These are phyloP conservation scores for Pichia sp. DNA, from an alignment of 1,139 yeast genomes.

Conservation along the genomic window DNA sequence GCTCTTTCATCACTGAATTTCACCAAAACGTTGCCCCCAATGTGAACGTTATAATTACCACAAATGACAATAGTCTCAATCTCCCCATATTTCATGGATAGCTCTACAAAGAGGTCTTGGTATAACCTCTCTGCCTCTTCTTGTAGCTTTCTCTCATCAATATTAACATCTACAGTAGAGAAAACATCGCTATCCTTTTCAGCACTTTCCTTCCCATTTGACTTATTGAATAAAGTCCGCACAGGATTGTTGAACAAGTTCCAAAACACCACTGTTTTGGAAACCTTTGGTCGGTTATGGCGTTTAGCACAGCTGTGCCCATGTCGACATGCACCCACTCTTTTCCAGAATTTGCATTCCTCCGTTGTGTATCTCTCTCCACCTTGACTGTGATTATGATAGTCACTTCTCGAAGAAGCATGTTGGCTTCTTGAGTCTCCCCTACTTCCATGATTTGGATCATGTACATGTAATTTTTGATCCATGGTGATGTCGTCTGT, in stretches of 20 bases:
- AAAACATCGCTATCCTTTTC: constrained; percentile 5
- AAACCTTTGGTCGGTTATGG: constrained; percentile 64
- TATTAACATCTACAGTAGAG: constrained; percentile 5
- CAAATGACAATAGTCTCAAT: constrained; percentile 66
- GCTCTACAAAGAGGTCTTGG: constrained; percentile 66
- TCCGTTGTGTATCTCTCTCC: constrained; percentile 1
- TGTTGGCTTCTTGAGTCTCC: no score
- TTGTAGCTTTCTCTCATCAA: constrained; percentile 34
- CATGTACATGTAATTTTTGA: no score
- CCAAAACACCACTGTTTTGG: constrained; percentile 60
- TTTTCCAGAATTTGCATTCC: constrained; percentile 51
- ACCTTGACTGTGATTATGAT: background rate
- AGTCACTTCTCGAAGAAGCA: no score
- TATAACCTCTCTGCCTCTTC: constrained; percentile 57
- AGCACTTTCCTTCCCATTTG: background rate
- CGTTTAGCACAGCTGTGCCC: constrained; percentile 82
- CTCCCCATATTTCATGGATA: constrained; percentile 54
- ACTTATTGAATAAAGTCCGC: constrained; percentile 6
- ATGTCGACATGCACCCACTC: constrained; percentile 91
- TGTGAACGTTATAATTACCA: constrained; percentile 74
- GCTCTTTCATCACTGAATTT: constrained; percentile 46
- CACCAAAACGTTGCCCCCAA: constrained; percentile 81
- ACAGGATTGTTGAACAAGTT: constrained; percentile 67
- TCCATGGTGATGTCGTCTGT: no score
- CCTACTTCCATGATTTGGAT: no score